Percentiles rank a stretch among this genome's conserved stretches.
Evolutionary conservation across 352 stramenopile species (phyloP).

Genomic region (Phytopythium cucurbitacearum): DNA sequence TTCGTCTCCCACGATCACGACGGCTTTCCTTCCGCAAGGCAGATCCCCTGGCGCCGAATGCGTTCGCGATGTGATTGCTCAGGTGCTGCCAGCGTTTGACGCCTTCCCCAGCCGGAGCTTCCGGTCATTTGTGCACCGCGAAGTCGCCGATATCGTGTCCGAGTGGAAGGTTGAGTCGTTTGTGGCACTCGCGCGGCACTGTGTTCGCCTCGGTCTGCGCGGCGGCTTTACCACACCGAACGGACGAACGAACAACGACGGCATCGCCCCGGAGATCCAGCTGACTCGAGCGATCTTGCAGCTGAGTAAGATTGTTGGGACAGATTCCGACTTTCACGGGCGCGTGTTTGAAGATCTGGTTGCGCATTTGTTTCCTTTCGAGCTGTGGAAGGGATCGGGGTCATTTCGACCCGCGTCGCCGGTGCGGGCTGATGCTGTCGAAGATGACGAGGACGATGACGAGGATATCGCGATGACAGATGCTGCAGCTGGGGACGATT

Average conservation of each 20-base stretch:
- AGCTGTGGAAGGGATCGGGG: constrained; percentile 19
- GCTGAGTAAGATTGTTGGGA: constrained; percentile 54
- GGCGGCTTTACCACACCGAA: constrained; percentile 4
- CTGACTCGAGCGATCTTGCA: constrained; percentile 49
- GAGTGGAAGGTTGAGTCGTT: constrained; percentile 73
- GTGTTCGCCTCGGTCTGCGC: constrained; percentile 41
- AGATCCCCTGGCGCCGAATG: constrained; percentile 27
- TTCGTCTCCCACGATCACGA: constrained; percentile 41
- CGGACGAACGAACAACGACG: background rate
- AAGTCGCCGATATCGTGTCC: constrained; percentile 44
- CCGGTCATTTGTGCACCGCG: constrained; percentile 55
- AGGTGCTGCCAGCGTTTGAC: constrained; percentile 65
- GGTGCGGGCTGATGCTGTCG: constrained; percentile 12
- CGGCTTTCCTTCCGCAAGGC: constrained; percentile 38
- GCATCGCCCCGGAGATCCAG: constrained; percentile 28
- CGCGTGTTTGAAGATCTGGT: constrained; percentile 58
- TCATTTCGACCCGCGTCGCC: constrained; percentile 19
- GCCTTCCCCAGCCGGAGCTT: constrained; percentile 57
- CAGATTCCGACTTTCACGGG: constrained; percentile 40
- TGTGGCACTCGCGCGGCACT: constrained; percentile 57
- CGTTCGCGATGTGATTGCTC: constrained; percentile 39
- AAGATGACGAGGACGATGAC: constrained; percentile 25
- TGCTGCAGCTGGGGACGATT: constrained; percentile 13
- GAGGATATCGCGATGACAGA: constrained; percentile 33
- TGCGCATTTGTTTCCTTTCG: constrained; percentile 47